Percentiles rank a stretch among this genome's conserved stretches.
These are phyloP conservation scores for Xerocomellus chrysenteron DNA, from an alignment of 768 basidiomycete species.

Conservation along the genomic window DNA sequence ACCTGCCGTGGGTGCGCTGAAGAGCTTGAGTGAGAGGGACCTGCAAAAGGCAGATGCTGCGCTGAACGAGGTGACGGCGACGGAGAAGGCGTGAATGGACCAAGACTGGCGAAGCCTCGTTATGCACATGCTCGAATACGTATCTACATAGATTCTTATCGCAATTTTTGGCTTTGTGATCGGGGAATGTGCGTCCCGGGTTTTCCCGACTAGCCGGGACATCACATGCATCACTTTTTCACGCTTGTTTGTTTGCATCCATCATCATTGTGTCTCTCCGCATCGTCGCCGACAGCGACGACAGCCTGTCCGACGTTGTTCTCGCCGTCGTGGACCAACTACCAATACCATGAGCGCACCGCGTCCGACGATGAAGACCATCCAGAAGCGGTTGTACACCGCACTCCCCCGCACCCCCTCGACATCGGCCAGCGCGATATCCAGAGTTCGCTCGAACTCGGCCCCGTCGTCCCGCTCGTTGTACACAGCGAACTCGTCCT, in stretches of 20 bases:
- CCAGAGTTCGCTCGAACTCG: slow-evolving; percentile 47
- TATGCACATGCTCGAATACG: slow-evolving; percentile 10
- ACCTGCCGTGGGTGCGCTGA: slow-evolving; percentile 78
- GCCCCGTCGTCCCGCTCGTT: slow-evolving; percentile 41
- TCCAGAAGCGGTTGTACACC: slow-evolving; percentile 52
- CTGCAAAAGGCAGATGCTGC: slow-evolving; percentile 86
- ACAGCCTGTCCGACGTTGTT: not conserved
- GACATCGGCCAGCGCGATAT: slow-evolving; percentile 30
- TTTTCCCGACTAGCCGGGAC: slow-evolving; percentile 8
- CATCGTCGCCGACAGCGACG: slow-evolving; percentile 16
- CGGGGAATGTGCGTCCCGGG: slow-evolving; percentile 14
- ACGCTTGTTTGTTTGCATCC: not conserved
- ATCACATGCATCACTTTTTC: not conserved
- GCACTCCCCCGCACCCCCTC: slow-evolving; percentile 38
- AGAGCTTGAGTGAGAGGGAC: slow-evolving; percentile 85
- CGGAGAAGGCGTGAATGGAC: too few relatives aligned
- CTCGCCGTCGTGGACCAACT: not conserved
- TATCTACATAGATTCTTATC: slow-evolving; percentile 14
- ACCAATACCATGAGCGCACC: slow-evolving; percentile 33
- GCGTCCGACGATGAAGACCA: slow-evolving; percentile 45
- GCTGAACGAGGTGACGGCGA: slow-evolving; percentile 40
- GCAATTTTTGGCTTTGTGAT: not conserved
- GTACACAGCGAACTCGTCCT: slow-evolving; percentile 36
- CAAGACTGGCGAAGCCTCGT: not conserved
- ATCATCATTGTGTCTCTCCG: not conserved